phyloP scores from a whole-genome alignment of 2,329 filamentous ascomycete genomes.

The Elsinoe australis region DNA sequence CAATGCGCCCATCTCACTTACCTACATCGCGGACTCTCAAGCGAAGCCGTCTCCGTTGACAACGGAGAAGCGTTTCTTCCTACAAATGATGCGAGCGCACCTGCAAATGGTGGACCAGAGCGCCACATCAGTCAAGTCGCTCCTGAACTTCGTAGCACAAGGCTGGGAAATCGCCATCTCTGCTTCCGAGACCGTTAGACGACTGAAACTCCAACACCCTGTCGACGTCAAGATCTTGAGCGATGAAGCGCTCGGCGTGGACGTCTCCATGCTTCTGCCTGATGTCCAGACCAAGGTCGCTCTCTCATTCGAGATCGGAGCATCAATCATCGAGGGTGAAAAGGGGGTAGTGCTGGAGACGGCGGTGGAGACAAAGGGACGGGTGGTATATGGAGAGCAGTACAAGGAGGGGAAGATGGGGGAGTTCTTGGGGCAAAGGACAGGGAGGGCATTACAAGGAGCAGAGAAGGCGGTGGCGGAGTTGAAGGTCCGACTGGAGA shows the following conservation, averaged over 20 bases:
- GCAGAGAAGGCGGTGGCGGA: constrained; percentile 41
- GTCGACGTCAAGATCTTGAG: constrained; percentile 57
- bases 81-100: constrained; percentile 63
- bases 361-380: constrained; percentile 38
- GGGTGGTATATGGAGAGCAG: constrained; percentile 67
- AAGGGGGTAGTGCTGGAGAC: constrained; percentile 50
- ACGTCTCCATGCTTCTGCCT: constrained; percentile 54
- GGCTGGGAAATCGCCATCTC: constrained; percentile 59
- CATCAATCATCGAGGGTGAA: constrained; percentile 40
- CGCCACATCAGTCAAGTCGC: constrained; percentile 47
- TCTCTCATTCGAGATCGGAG: constrained; percentile 50
- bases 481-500: constrained; percentile 37
- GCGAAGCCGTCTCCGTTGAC: constrained; percentile 41
- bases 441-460: constrained; percentile 35
- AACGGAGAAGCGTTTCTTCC: constrained; percentile 65
- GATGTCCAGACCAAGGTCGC: constrained; percentile 62
- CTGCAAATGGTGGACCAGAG: constrained; percentile 55
- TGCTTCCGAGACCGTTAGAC: constrained; percentile 53
- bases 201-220: constrained; percentile 57
- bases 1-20: constrained; percentile 54
- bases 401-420: constrained; percentile 68
- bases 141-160: constrained; percentile 53
- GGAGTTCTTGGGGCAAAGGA: constrained; percentile 57
- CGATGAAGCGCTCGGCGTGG: constrained; percentile 58
- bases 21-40: constrained; percentile 56